Percentiles rank a stretch among this genome's conserved stretches.
Conservation (phyloP, 2,329 filamentous ascomycete genomes). For the Botrytis paeoniae region DNA sequence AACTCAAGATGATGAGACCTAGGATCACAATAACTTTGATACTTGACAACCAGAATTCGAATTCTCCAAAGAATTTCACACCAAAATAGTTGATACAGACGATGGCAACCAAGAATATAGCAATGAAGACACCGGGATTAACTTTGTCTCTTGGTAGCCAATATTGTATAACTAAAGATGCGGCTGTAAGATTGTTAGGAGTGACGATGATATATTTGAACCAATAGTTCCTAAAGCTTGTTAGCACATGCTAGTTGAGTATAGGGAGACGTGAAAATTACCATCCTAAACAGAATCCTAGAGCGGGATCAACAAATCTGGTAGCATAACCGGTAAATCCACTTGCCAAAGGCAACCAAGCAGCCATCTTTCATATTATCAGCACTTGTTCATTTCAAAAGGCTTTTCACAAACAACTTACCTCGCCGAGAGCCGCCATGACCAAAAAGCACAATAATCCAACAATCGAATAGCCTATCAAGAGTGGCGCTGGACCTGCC, state of each 20-base stretch:
- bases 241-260: background rate
- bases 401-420: slow-evolving; percentile 21
- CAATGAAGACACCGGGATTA: slow-evolving; percentile 78
- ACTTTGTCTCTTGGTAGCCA: slow-evolving; percentile 64
- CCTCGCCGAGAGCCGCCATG: slow-evolving; percentile 63
- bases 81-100: slow-evolving; percentile 64
- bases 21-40: slow-evolving; percentile 64
- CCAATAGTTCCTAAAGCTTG: slow-evolving; percentile 33
- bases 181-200: slow-evolving; percentile 80
- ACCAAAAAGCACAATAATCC: slow-evolving; percentile 75
- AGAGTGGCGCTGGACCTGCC: slow-evolving; percentile 59
- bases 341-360: slow-evolving; percentile 73
- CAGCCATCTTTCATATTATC: slow-evolving; percentile 57
- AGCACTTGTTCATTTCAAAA: slow-evolving; percentile 50
- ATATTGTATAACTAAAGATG: slow-evolving; percentile 73
- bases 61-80: slow-evolving; percentile 39
- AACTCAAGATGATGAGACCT: slow-evolving; percentile 62
- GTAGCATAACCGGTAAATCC: slow-evolving; percentile 81
- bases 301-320: slow-evolving; percentile 74
- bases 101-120: slow-evolving; percentile 63
- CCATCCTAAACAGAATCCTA: slow-evolving; percentile 74
- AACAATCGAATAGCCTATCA: slow-evolving; percentile 68
- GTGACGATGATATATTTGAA: slow-evolving; percentile 74
- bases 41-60: slow-evolving; percentile 54
- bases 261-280: slow-evolving; percentile 23